Conservation (phyloP, 306 rosid genomes). For the Acacia acuminata region DNA sequence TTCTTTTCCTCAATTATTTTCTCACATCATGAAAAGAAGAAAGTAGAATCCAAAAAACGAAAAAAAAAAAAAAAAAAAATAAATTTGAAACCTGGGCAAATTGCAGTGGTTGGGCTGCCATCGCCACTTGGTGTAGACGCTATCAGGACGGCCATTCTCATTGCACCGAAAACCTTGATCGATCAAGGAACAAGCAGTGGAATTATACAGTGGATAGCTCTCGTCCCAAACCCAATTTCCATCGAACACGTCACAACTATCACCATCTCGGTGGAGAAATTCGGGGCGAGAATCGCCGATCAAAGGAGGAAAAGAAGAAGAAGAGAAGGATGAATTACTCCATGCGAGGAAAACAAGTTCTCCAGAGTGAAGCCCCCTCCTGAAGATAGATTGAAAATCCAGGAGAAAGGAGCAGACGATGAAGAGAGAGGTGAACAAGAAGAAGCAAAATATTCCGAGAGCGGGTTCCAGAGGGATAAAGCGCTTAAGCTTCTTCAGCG, state of each 20-base stretch:
- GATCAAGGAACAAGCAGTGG: slow-evolving; percentile 62
- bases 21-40: slow-evolving; percentile 22
- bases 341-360: slow-evolving; percentile 38
- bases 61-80: background rate
- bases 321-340: slow-evolving; percentile 16
- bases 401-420: slow-evolving; percentile 56
- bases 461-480: slow-evolving; percentile 63
- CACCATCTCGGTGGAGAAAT: slow-evolving; percentile 54
- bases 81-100: slow-evolving; percentile 70
- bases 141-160: slow-evolving; percentile 75
- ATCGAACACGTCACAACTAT: slow-evolving; percentile 63
- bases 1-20: background rate
- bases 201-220: slow-evolving; percentile 70
- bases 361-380: slow-evolving; percentile 34
- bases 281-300: slow-evolving; percentile 32
- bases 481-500: slow-evolving; percentile 64
- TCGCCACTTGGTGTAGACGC: slow-evolving; percentile 79
- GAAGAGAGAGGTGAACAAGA: slow-evolving; percentile 50
- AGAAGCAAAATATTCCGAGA: slow-evolving; percentile 48
- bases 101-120: slow-evolving; percentile 87
- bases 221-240: slow-evolving; percentile 97
- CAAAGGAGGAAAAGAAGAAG: slow-evolving; percentile 24
- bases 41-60: background rate
- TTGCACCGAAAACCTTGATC: slow-evolving; percentile 81
- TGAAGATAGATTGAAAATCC: slow-evolving; percentile 39